phyloP scores from a whole-genome alignment of 768 basidiomycete genomes.

The Boletus bicolor region DNA sequence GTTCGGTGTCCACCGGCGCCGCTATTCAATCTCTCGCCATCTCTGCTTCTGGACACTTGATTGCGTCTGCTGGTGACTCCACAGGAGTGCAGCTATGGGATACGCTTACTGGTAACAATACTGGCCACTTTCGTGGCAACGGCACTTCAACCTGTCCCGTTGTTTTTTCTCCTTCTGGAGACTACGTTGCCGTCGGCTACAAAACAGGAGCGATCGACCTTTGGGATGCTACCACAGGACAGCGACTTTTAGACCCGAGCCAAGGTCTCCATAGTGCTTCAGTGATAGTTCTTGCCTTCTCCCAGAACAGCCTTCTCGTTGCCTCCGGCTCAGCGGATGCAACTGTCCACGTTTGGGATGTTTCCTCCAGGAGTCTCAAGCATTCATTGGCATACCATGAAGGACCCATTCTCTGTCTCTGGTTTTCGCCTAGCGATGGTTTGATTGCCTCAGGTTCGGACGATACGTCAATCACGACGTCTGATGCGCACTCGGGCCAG shows the following conservation, averaged over 20 bases:
- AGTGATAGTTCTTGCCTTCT: constrained; percentile 13
- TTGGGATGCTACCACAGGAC: constrained; percentile 20
- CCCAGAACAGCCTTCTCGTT: constrained; percentile 5
- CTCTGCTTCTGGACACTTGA: constrained; percentile 16
- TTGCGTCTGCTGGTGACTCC: constrained; percentile 14
- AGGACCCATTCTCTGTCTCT: constrained; percentile 14
- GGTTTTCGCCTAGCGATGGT: constrained; percentile 16
- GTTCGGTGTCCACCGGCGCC: constrained; percentile 8
- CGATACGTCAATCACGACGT: constrained; percentile 14
- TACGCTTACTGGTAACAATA: constrained; percentile 10
- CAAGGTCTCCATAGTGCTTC: not conserved
- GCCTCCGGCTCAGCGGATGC: constrained; percentile 16
- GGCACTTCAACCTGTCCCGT: constrained; percentile 14
- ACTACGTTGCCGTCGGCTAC: constrained; percentile 14
- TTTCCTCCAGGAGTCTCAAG: constrained; percentile 1
- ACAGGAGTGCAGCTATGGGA: constrained; percentile 39
- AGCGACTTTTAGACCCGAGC: constrained; percentile 4
- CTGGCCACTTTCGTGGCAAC: constrained; percentile 9
- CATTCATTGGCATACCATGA: constrained; percentile 14
- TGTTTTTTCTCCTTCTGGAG: constrained; percentile 14
- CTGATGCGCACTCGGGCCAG: constrained; percentile 1
- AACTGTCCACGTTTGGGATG: constrained; percentile 19
- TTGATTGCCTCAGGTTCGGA: constrained; percentile 17
- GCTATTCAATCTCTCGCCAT: constrained; percentile 13
- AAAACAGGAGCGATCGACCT: constrained; percentile 11